Evolutionary conservation across 352 stramenopile species (phyloP).

Genomic region (Thalassiosira mediterranea): DNA sequence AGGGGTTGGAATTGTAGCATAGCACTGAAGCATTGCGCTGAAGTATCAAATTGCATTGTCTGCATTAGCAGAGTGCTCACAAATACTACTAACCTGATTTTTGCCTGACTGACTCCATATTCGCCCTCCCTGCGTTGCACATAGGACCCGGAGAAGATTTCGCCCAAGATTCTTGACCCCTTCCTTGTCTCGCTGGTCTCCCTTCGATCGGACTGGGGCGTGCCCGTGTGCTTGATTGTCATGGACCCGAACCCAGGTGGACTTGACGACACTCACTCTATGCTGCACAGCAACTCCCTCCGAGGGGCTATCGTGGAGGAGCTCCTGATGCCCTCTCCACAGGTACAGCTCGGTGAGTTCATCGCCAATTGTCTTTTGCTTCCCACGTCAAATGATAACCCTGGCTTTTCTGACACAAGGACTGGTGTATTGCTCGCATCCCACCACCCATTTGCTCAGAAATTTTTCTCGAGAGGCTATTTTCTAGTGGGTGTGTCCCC

Average conservation of each 20-base stretch:
- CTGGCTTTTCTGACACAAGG: not conserved
- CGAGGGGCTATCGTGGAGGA: constrained; percentile 27
- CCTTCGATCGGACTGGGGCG: constrained; percentile 29
- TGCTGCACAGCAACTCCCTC: constrained; percentile 30
- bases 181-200: constrained; percentile 40
- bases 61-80: too few species aligned
- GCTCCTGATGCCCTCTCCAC: constrained; percentile 34
- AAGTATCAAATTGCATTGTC: too few species aligned
- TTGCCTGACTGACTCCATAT: too few species aligned
- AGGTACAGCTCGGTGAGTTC: constrained; percentile 41
- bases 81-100: too few species aligned
- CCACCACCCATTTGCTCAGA: constrained; percentile 16
- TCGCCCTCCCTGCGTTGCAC: too few species aligned
- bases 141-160: constrained; percentile 49
- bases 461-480: constrained; percentile 41
- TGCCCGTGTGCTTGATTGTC: constrained; percentile 42
- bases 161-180: constrained; percentile 37
- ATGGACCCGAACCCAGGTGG: constrained; percentile 41
- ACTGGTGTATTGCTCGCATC: not conserved
- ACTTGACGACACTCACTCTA: constrained; percentile 43
- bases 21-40: too few species aligned
- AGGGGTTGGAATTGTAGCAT: too few species aligned
- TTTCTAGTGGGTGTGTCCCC: constrained; percentile 33
- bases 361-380: too few species aligned
- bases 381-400: too few species aligned